A percentile compares a stretch with the other conserved stretches of the same genome.
phyloP scores from a whole-genome alignment of 371 early-diverging fungal genomes.

The Paraphysoderma sedebokerense region DNA sequence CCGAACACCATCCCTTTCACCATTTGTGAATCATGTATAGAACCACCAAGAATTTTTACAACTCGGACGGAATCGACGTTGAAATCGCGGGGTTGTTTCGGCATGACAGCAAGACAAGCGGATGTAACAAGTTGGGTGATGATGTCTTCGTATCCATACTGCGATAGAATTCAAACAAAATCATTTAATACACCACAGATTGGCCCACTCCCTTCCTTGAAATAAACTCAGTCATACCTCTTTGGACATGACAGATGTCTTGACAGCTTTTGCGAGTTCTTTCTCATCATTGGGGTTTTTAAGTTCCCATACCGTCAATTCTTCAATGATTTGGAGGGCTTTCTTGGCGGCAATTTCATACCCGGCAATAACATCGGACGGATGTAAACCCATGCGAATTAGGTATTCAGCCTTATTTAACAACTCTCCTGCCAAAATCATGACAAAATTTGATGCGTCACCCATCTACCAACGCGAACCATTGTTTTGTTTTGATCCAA shows the following conservation, averaged over 20 bases:
- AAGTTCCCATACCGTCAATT: constrained; percentile 46
- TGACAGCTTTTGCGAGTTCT: constrained; percentile 52
- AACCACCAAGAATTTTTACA: constrained; percentile 93
- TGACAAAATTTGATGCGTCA: constrained; percentile 87
- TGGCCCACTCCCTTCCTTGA: too few species aligned
- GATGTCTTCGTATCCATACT: constrained; percentile 85
- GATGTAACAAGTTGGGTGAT: constrained; percentile 63
- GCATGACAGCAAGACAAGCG: constrained; percentile 82
- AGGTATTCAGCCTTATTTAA: constrained; percentile 84
- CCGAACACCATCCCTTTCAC: constrained; percentile 98
- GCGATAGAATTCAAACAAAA: too few species aligned
- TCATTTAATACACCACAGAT: too few species aligned
- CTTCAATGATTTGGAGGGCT: constrained; percentile 62
- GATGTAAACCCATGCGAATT: constrained; percentile 84
- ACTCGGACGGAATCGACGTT: constrained; percentile 91
- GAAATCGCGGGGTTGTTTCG: constrained; percentile 64
- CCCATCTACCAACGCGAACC: constrained; percentile 60
- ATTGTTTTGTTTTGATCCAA: too few species aligned
- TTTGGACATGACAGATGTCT: constrained; percentile 71
- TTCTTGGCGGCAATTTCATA: constrained; percentile 77
- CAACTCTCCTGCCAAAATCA: constrained; percentile 88
- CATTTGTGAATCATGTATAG: constrained; percentile 77
- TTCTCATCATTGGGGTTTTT: constrained; percentile 26
- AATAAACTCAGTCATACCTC: too few species aligned
- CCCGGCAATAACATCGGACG: constrained; percentile 84